These are phyloP conservation scores for Ambrosia artemisiifolia DNA, from an alignment of 129 eudicot species.

Conservation along the genomic window DNA sequence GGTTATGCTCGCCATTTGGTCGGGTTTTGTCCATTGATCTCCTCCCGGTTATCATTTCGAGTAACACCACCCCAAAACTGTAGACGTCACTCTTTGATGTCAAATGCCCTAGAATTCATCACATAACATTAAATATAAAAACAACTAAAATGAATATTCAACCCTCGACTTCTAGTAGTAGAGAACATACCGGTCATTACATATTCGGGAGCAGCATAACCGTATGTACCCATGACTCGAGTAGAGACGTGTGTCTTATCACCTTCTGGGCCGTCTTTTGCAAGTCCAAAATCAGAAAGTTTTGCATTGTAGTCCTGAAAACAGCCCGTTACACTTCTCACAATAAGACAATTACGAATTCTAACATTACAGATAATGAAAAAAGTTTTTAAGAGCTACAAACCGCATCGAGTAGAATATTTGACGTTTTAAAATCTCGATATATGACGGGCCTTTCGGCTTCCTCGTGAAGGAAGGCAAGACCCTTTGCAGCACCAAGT, in stretches of 20 bases:
- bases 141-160: constrained; percentile 5
- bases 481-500: constrained; percentile 89
- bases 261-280: constrained; percentile 93
- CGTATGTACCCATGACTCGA: constrained; percentile 87
- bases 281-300: constrained; percentile 98
- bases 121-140: neutral
- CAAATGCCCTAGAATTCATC: constrained; percentile 61
- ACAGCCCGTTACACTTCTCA: neutral
- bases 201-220: constrained; percentile 95
- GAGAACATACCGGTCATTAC: constrained; percentile 68
- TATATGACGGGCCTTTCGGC: constrained; percentile 90
- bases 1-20: constrained; percentile 72
- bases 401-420: constrained; percentile 81
- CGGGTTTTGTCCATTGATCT: constrained; percentile 83
- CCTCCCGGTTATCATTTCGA: constrained; percentile 67
- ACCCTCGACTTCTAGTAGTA: constrained; percentile 1
- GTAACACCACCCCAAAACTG: constrained; percentile 78
- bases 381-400: constrained; percentile 18
- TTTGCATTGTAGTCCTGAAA: constrained; percentile 86
- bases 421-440: constrained; percentile 86
- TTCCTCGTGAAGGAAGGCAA: constrained; percentile 92
- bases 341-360: neutral
- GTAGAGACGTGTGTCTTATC: constrained; percentile 92
- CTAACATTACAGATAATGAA: neutral
- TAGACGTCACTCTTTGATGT: constrained; percentile 87